Conservation (phyloP, 2,329 filamentous ascomycete species). For the Pseudofabraea citricarpa region DNA sequence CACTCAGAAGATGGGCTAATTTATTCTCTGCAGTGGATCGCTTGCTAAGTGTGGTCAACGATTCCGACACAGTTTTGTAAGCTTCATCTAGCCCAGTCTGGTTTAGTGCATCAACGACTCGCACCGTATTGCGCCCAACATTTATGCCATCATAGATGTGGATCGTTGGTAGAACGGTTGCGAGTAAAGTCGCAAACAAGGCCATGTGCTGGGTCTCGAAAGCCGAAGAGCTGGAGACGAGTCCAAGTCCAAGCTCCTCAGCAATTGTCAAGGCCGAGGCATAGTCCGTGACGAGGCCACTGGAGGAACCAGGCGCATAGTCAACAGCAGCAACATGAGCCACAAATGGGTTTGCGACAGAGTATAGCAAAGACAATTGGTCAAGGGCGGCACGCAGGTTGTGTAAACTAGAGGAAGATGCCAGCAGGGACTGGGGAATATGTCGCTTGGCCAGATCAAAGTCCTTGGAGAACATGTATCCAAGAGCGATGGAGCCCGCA, state of each 20-base stretch:
- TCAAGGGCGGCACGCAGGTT: conserved; percentile 81
- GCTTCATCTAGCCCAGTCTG: conserved; percentile 63
- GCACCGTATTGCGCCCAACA: conserved; percentile 75
- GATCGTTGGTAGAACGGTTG: conserved; percentile 73
- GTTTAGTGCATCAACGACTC: conserved; percentile 77
- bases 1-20: conserved; percentile 62
- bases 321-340: conserved; percentile 90
- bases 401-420: conserved; percentile 75
- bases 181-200: conserved; percentile 77
- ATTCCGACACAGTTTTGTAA: conserved; percentile 62
- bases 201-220: conserved; percentile 96
- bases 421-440: conserved; percentile 86
- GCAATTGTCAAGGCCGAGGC: conserved; percentile 71
- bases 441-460: conserved; percentile 89
- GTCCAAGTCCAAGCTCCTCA: conserved; percentile 83
- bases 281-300: conserved; percentile 84
- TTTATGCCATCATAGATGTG: conserved; percentile 87
- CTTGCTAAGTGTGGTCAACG: conserved; percentile 57
- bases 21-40: conserved; percentile 71
- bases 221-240: conserved; percentile 79
- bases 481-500: conserved; percentile 85
- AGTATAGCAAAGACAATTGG: conserved; percentile 86
- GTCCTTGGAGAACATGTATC: conserved; percentile 97
- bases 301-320: conserved; percentile 59
- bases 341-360: conserved; percentile 87